Evolutionary conservation across 2,329 filamentous ascomycete genomes (phyloP).

Genomic region (Ceratocystiopsis minuta): DNA sequence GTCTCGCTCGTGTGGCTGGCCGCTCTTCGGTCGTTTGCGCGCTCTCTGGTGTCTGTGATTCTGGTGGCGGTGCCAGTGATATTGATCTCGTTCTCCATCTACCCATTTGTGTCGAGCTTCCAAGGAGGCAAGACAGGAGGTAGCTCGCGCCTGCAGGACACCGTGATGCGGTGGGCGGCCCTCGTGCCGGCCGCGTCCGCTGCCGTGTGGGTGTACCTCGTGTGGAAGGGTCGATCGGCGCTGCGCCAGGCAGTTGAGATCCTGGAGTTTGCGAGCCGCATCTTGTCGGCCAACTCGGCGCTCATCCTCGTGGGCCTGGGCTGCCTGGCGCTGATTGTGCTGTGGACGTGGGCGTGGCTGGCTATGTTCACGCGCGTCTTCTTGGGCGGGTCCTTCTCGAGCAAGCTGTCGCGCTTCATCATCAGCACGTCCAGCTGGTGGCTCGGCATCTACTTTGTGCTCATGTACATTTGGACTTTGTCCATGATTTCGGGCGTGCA

Average conservation of each 20-base stretch:
- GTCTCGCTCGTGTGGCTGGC: conserved; percentile 86
- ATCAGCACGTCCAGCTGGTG: conserved; percentile 86
- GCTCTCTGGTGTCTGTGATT: conserved; percentile 64
- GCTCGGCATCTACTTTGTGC: conserved; percentile 77
- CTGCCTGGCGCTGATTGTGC: conserved; percentile 55
- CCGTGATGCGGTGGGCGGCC: conserved; percentile 73
- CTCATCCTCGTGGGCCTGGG: conserved; percentile 70
- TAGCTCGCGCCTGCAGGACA: conserved; percentile 61
- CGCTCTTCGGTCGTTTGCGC: conserved; percentile 70
- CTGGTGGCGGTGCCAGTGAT: conserved; percentile 72
- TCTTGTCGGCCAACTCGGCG: conserved; percentile 68
- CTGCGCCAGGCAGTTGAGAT: conserved; percentile 73
- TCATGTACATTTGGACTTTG: conserved; percentile 92
- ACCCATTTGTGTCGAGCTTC: conserved; percentile 80
- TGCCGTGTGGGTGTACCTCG: conserved; percentile 65
- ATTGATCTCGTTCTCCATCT: conserved; percentile 75
- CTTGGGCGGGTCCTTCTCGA: conserved; percentile 70
- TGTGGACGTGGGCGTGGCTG: conserved; percentile 93
- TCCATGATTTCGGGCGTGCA: conserved; percentile 78
- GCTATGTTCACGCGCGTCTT: conserved; percentile 94
- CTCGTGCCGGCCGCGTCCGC: conserved; percentile 58
- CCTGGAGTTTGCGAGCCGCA: conserved; percentile 78
- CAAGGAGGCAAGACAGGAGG: conserved; percentile 49
- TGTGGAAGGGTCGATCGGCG: conserved; percentile 62
- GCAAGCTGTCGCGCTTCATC: conserved; percentile 46